phyloP scores from a whole-genome alignment of 23 red algal genomes.

The Gracilaria gracilis region DNA sequence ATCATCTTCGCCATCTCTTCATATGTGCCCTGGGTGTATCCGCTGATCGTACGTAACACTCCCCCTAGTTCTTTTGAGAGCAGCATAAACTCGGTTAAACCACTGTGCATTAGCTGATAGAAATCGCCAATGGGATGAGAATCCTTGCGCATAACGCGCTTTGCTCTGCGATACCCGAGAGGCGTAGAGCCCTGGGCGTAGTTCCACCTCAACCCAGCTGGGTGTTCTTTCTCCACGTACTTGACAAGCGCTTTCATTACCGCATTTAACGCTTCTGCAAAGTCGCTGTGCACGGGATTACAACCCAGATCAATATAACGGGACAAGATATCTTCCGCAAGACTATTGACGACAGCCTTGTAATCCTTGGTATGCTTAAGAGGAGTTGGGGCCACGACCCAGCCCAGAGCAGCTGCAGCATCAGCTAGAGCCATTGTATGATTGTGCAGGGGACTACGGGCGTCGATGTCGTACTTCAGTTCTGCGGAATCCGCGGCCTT shows the following conservation, averaged over 20 bases:
- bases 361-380: slow-evolving; percentile 83
- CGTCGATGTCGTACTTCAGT: slow-evolving; percentile 69
- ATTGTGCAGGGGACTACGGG: slow-evolving; percentile 44
- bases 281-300: slow-evolving; percentile 80
- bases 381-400: slow-evolving; percentile 80
- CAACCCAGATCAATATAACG: slow-evolving; percentile 88
- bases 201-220: slow-evolving; percentile 84
- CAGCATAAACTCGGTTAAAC: slow-evolving; percentile 58
- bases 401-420: slow-evolving; percentile 71
- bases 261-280: slow-evolving; percentile 74
- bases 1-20: slow-evolving; percentile 72
- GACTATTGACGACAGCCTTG: slow-evolving; percentile 69
- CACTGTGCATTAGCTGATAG: slow-evolving; percentile 73
- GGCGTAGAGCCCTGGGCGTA: slow-evolving; percentile 65
- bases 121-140: slow-evolving; percentile 83
- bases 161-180: slow-evolving; percentile 65
- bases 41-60: slow-evolving; percentile 29
- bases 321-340: slow-evolving; percentile 75
- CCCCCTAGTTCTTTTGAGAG: slow-evolving; percentile 64
- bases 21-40: slow-evolving; percentile 47
- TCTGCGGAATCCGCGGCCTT: slow-evolving; percentile 69
- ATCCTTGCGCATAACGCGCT: slow-evolving; percentile 56
- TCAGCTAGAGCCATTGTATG: slow-evolving; percentile 75
- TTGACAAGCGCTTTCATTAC: slow-evolving; percentile 69
- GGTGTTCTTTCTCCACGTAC: slow-evolving; percentile 81